Conservation (phyloP, 345 rosid genomes). For the Linum lewisii region DNA sequence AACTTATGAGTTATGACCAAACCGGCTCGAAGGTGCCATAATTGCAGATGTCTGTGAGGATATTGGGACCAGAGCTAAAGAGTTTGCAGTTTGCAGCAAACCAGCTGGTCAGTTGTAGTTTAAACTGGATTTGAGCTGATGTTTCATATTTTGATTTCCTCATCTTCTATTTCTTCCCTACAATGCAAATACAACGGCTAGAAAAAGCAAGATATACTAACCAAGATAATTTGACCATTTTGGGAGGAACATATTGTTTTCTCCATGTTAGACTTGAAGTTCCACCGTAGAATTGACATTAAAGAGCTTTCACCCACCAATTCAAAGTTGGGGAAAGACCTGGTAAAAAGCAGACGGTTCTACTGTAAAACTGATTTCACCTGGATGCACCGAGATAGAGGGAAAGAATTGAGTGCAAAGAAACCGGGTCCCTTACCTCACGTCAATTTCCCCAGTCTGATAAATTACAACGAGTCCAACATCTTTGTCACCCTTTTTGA, state of each 20-base stretch:
- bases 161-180: not conserved
- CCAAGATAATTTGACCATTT: conserved; percentile 54
- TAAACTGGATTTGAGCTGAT: not conserved
- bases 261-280: conserved; percentile 57
- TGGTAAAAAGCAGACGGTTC: conserved; percentile 25
- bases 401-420: not conserved
- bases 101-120: no score
- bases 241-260: conserved; percentile 47
- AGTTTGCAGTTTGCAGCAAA: no score
- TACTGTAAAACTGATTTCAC: not conserved
- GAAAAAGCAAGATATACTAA: conserved; percentile 18
- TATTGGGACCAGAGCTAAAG: no score
- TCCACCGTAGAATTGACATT: conserved; percentile 65
- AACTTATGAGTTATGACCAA: not conserved
- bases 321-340: conserved; percentile 69
- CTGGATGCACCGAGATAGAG: not conserved
- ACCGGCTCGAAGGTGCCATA: no score
- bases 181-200: not conserved
- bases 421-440: conserved; percentile 35
- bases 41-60: no score
- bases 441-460: conserved; percentile 64
- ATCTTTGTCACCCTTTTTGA: conserved; percentile 39
- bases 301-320: conserved; percentile 62
- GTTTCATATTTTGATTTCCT: not conserved
- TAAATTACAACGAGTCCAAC: conserved; percentile 52